Base-by-base conservation (phyloP, 1,139 yeast genomes). In the Taphrina confusa region DNA sequence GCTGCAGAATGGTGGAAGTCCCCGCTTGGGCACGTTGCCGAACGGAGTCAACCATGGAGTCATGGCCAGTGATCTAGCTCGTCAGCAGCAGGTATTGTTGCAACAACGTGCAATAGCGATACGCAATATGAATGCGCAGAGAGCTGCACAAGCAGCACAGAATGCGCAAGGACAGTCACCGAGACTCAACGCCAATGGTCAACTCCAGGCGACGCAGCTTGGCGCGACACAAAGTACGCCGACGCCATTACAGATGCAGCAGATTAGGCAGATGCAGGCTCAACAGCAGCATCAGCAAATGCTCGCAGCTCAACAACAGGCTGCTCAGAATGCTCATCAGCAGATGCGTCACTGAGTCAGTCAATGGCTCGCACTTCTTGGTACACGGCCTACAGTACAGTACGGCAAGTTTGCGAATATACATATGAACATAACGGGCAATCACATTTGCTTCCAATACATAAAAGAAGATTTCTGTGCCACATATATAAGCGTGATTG, bases 211-310 rank as follows among this genome's bases (percentile, higher is more conserved):
- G 54, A 39, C 37, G 11, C 62, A 45, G 31, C 47, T 54, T 37
- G 51, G 57, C 25, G 42, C 20, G 42, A 16, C 47, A 12, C 59
- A 59, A 25, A 37, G 37, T 23, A 47, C 58, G 9, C 50, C 58
- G 25, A 44, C 58, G 30, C 49, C 47, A 14, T n/a, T 36, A 30
- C 62, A 34, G 52, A 39, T 46, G 62, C 60, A 39, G 52, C 60
- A 28, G 50, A 46, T 46, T 27, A 22, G 49, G 22, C 60, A 55
- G 51, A 47, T 47, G 44, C 62, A 60, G 22, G 46, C 60, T 30
- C 60, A 46, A 27, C 56, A 47, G 16, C 60, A 60, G 42, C 61
- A 49, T 28, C 50, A 54, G 36, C 52, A 47, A n/a, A 33, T 47
- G 40, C 28, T 47, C n/a, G 42, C 42, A 11, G 52, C 52, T 28